Percentiles rank a stretch among this genome's conserved stretches.
phyloP scores from a whole-genome alignment of 805 yeast genomes.

The Zygosaccharomyces bailii region DNA sequence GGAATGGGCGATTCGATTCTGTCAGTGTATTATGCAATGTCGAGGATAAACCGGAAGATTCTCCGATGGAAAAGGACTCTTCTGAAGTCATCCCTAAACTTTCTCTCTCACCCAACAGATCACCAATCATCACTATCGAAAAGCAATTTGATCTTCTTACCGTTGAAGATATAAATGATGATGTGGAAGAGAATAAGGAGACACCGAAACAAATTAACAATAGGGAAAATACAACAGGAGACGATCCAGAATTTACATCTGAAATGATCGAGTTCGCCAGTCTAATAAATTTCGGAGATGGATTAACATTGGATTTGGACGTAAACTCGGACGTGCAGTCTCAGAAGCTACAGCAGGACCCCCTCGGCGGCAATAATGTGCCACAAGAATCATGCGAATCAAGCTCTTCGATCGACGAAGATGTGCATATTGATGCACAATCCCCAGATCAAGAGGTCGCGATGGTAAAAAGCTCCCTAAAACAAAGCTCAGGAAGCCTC shows the following conservation, averaged over 20 bases:
- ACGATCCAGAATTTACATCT: slow-evolving; percentile 37
- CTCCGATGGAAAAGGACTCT: neutral
- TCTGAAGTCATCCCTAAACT: slow-evolving; percentile 2
- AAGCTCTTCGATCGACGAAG: neutral
- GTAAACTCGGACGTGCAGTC: neutral
- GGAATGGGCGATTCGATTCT: slow-evolving; percentile 34
- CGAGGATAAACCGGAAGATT: slow-evolving; percentile 6
- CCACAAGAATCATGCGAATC: no score
- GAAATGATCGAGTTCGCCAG: slow-evolving; percentile 46
- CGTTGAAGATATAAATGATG: slow-evolving; percentile 21
- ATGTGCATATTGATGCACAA: neutral
- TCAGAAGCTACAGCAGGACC: neutral
- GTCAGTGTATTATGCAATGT: slow-evolving; percentile 25
- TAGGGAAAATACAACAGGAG: slow-evolving; percentile 10
- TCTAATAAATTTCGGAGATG: slow-evolving; percentile 46
- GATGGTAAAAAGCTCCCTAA: neutral
- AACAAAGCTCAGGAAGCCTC: no score
- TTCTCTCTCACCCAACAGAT: slow-evolving; percentile 10
- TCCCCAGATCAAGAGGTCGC: neutral
- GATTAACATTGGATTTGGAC: slow-evolving; percentile 37
- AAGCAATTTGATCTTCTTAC: slow-evolving; percentile 28
- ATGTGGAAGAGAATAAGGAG: slow-evolving; percentile 1
- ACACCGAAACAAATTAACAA: neutral
- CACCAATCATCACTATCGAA: slow-evolving; percentile 30
- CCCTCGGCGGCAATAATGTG: slow-evolving; percentile 1